A percentile compares a stretch with the other conserved stretches of the same genome.
phyloP scores from a whole-genome alignment of 129 eudicot species.

The Lactuca saligna region DNA sequence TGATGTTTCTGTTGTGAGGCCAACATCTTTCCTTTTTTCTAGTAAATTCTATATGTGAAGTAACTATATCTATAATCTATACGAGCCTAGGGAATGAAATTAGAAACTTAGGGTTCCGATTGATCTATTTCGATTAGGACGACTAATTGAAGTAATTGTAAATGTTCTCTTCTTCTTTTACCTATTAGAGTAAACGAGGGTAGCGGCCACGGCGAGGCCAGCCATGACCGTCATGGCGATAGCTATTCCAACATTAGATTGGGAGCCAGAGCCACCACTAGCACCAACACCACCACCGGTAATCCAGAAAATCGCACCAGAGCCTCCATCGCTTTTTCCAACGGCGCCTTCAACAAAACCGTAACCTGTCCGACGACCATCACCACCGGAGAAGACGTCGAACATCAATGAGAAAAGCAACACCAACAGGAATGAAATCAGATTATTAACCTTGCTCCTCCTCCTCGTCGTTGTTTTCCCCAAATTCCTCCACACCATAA shows the following conservation, averaged over 20 bases:
- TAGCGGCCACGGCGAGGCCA: constrained; percentile 62
- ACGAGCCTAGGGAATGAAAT: constrained; percentile 15
- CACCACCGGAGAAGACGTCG: constrained; percentile 58
- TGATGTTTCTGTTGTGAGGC: constrained; percentile 62
- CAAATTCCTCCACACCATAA: constrained; percentile 42
- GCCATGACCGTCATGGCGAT: constrained; percentile 71
- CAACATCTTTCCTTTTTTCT: constrained; percentile 39
- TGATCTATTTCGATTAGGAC: constrained; percentile 28
- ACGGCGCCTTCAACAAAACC: constrained; percentile 40
- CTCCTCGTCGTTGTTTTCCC: constrained; percentile 28
- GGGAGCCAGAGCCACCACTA: constrained; percentile 23
- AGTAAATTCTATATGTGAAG: constrained; percentile 16
- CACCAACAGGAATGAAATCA: constrained; percentile 23
- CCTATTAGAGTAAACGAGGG: constrained; percentile 56
- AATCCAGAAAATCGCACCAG: constrained; percentile 40
- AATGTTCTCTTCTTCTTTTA: constrained; percentile 30
- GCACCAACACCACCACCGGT: constrained; percentile 33
- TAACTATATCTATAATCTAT: constrained; percentile 26
- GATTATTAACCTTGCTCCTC: constrained; percentile 24
- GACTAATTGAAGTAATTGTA: constrained; percentile 15
- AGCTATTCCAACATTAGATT: constrained; percentile 55
- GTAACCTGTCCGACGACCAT: constrained; percentile 45
- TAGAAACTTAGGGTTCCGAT: constrained; percentile 25
- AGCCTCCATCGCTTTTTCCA: constrained; percentile 45
- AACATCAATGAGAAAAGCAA: constrained; percentile 33